Evolutionary conservation across 208 protist species (phyloP).

Genomic region (Leishmania aethiopica): DNA sequence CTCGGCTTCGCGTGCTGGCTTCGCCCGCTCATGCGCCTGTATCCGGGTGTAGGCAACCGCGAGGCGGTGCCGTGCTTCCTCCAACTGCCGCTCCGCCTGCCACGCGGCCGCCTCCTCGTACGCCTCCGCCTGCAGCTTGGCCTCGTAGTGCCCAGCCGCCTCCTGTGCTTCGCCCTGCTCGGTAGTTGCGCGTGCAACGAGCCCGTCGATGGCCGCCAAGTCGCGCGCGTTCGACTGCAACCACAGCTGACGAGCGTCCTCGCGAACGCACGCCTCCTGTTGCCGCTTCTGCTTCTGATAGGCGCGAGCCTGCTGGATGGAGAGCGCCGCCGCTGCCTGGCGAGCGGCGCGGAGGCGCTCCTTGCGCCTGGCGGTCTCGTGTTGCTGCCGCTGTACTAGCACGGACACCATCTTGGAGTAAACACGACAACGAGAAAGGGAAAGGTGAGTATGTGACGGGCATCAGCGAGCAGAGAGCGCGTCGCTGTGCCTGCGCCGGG

Average conservation of each 20-base stretch:
- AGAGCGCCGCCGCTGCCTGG: constrained; percentile 41
- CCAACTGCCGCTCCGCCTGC: constrained; percentile 53
- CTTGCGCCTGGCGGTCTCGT: constrained; percentile 50
- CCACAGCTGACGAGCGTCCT: constrained; percentile 43
- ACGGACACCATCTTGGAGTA: constrained; percentile 59
- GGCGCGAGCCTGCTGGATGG: constrained; percentile 43
- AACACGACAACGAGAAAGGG: neutral
- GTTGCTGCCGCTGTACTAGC: constrained; percentile 51
- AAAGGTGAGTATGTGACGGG: neutral
- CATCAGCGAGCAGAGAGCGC: neutral
- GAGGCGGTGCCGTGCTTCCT: constrained; percentile 49
- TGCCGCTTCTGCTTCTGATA: constrained; percentile 54
- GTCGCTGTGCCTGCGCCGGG: neutral
- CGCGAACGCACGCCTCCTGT: constrained; percentile 36
- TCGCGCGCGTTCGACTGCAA: constrained; percentile 29
- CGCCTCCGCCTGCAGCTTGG: constrained; percentile 36
- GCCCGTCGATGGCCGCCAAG: constrained; percentile 29
- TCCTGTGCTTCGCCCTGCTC: constrained; percentile 29
- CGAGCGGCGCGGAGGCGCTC: constrained; percentile 55
- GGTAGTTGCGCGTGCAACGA: constrained; percentile 28
- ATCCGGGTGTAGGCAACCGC: constrained; percentile 38
- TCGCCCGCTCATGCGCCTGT: constrained; percentile 25
- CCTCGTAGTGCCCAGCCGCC: constrained; percentile 6
- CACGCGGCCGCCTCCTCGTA: constrained; percentile 55
- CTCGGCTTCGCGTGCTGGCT: constrained; percentile 9